phyloP scores from a whole-genome alignment of 768 basidiomycete species.

The Punctularia strigosozonata region DNA sequence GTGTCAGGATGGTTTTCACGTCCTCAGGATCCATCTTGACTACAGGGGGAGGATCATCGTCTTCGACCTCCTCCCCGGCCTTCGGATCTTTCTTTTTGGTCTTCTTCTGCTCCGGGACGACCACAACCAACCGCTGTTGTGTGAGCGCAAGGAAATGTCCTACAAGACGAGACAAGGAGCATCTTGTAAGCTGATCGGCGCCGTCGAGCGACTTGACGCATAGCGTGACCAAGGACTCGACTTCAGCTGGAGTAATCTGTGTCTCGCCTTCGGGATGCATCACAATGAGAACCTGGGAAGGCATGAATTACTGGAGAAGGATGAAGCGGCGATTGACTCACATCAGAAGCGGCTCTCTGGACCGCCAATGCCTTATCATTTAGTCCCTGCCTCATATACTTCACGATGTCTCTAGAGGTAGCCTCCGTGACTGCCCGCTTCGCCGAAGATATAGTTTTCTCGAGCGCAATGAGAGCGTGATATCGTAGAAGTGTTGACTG shows the following conservation, averaged over 20 bases:
- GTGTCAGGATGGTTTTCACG: conserved; percentile 51
- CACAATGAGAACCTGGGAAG: conserved; percentile 34
- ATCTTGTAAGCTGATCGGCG: conserved; percentile 76
- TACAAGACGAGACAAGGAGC: conserved; percentile 64
- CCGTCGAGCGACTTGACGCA: conserved; percentile 69
- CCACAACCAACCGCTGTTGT: conserved; percentile 50
- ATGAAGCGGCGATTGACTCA: conserved; percentile 18
- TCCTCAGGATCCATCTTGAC: conserved; percentile 34
- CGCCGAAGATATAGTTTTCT: conserved; percentile 70
- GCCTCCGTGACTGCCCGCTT: conserved; percentile 79
- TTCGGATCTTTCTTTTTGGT: conserved; percentile 44
- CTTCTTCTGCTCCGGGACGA: conserved; percentile 34
- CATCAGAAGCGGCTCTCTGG: conserved; percentile 76
- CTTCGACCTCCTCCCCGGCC: conserved; percentile 41
- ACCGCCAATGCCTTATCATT: conserved; percentile 77
- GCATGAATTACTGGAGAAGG: conserved; percentile 8
- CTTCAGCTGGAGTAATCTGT: conserved; percentile 50
- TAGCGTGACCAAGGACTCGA: conserved; percentile 61
- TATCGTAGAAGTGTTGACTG: conserved; percentile 70
- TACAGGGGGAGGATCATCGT: conserved; percentile 38
- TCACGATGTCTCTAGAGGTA: conserved; percentile 68
- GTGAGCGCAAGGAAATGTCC: conserved; percentile 80
- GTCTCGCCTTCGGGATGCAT: conserved; percentile 51
- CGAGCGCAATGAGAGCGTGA: conserved; percentile 65
- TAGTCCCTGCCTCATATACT: conserved; percentile 65